These are phyloP conservation scores for Thielaviopsis populi DNA, from an alignment of 2,329 filamentous ascomycete genomes.

Conservation along the genomic window DNA sequence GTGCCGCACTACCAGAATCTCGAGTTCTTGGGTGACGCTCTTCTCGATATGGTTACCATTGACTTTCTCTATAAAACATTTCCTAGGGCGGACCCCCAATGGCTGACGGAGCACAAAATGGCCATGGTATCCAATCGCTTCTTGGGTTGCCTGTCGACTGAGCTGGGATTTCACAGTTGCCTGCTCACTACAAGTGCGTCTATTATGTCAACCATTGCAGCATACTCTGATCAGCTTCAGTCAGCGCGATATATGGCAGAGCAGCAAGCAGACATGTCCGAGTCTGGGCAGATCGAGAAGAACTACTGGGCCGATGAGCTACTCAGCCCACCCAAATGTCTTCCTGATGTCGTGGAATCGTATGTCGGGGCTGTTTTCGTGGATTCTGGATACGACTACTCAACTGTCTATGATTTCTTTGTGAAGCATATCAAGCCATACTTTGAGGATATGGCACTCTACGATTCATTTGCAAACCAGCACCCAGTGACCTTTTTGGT, in stretches of 20 bases:
- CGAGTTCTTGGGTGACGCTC: conserved; percentile 79
- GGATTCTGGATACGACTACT: conserved; percentile 67
- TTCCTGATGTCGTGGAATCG: conserved; percentile 79
- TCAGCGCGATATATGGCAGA: conserved; percentile 23
- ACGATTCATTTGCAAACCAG: conserved; percentile 73
- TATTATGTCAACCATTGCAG: conserved; percentile 19
- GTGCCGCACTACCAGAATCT: conserved; percentile 81
- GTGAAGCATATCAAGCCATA: conserved; percentile 55
- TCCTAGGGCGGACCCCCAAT: conserved; percentile 74
- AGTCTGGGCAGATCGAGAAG: conserved; percentile 31
- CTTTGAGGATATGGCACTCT: conserved; percentile 74
- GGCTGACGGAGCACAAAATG: conserved; percentile 98
- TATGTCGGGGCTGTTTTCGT: conserved; percentile 86
- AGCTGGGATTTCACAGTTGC: conserved; percentile 62
- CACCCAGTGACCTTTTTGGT: conserved; percentile 68
- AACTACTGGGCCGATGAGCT: conserved; percentile 54
- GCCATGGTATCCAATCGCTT: conserved; percentile 99
- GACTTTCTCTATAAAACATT: conserved; percentile 66
- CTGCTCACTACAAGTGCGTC: conserved; percentile 40
- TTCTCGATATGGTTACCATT: conserved; percentile 75
- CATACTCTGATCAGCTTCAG: conserved; percentile 21
- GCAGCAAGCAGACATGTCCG: conserved; percentile 23
- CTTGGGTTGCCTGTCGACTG: conserved; percentile 64
- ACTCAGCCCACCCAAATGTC: conserved; percentile 51
- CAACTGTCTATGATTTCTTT: conserved; percentile 63